These are phyloP conservation scores for Phytophthora pini DNA, from an alignment of 352 stramenopile genomes.

Conservation along the genomic window DNA sequence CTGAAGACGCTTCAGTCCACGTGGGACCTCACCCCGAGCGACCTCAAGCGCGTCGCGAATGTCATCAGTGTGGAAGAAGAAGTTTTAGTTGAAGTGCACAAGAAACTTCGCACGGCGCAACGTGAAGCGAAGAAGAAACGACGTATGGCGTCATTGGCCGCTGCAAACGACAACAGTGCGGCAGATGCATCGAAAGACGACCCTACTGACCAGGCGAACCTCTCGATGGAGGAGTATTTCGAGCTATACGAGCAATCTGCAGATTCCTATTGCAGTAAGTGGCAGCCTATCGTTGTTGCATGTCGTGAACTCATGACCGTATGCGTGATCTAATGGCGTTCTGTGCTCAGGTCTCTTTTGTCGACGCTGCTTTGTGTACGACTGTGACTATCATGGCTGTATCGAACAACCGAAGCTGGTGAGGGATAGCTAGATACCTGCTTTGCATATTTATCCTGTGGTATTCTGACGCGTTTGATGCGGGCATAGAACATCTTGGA, in stretches of 20 bases:
- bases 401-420: slow-evolving; percentile 65
- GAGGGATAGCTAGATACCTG: not conserved
- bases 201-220: slow-evolving; percentile 10
- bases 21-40: slow-evolving; percentile 67
- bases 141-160: slow-evolving; percentile 26
- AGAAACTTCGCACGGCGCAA: slow-evolving; percentile 49
- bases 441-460: slow-evolving; percentile 1
- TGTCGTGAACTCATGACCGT: not conserved
- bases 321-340: not conserved
- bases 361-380: slow-evolving; percentile 82
- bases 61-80: slow-evolving; percentile 72
- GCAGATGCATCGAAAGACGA: slow-evolving; percentile 14
- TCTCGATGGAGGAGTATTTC: slow-evolving; percentile 50
- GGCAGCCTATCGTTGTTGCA: not conserved
- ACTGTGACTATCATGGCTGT: slow-evolving; percentile 86
- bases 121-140: slow-evolving; percentile 50
- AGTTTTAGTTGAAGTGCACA: slow-evolving; percentile 74
- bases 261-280: slow-evolving; percentile 78
- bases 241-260: slow-evolving; percentile 61
- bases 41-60: slow-evolving; percentile 68
- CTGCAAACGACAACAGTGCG: slow-evolving; percentile 15
- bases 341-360: slow-evolving; percentile 68
- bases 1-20: slow-evolving; percentile 69
- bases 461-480: slow-evolving; percentile 12
- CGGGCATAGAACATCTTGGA: slow-evolving; percentile 53